Base-by-base conservation (phyloP, 1,284 basidiomycete species). In the Puccinia brachypodii region DNA sequence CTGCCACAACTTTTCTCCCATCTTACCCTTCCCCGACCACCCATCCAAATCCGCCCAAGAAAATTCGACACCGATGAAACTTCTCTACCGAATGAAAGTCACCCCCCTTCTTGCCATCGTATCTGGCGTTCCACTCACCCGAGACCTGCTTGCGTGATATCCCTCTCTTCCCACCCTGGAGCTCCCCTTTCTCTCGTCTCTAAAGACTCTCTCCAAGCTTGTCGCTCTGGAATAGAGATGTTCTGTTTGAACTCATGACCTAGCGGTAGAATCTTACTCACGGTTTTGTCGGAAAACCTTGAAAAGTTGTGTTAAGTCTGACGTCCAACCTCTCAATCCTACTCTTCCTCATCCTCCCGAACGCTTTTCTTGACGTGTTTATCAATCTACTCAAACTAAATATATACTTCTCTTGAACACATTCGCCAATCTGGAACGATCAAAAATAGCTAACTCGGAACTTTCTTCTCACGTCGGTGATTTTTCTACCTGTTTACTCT, bases 381-480 rank as follows among this genome's bases (percentile, higher is more conserved):
- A 47, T 77, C n/a, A 4, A 50, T 40, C 22, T 36, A 75, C 36
- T 75, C 68, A 69, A 69, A 47, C 19, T 69, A 47, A 22, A 25
- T 36, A 8, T 22, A n/a, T 33, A 71, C 25, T 71, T 38, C 13
- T 71, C 38, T 50, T 71, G 44, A 66, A 38, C n/a, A 38, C 47
- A 42, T 22, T 56, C 47, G 33, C 8, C 36, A 28, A 36, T 38
- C 22, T 75, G n/a, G 73, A 62, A 75, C 73, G 73, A 1, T 42
- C 73, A 42, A 58, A 25, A 16, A 25, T 71, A 80, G 77, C 77
- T 80, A 53, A 80, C 77, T 72, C 77, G 77, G 68, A 68, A 38
- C 53, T 80, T 69, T 71, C 66, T 80, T 72, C 47, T 62, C 68
- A 71, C 66, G 68, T 72, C 68, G 77, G 56, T 80, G 36, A 60